These are phyloP conservation scores for Rhynchosporium secalis DNA, from an alignment of 2,329 filamentous ascomycete genomes.

Conservation along the genomic window DNA sequence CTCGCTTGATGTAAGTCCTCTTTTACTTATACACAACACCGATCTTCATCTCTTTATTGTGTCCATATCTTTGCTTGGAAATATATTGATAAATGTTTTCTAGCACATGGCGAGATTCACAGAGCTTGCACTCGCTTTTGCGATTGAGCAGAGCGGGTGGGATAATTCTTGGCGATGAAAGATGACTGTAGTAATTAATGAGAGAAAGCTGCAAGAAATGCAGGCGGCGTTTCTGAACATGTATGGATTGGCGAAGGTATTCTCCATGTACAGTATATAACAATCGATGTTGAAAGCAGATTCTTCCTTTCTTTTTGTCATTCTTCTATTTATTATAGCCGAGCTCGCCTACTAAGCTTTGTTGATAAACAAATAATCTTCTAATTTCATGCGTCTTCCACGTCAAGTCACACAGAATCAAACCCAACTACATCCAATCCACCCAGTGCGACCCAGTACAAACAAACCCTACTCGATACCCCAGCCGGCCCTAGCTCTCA, in stretches of 20 bases:
- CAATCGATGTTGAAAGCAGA: no score
- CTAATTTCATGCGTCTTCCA: background rate
- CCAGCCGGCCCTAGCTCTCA: background rate
- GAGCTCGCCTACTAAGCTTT: no score
- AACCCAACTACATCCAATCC: background rate
- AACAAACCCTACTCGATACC: background rate
- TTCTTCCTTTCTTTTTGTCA: no score
- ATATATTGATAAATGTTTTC: background rate
- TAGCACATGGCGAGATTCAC: conserved; percentile 19
- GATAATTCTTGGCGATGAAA: conserved; percentile 17
- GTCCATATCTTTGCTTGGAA: background rate
- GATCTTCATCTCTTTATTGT: background rate
- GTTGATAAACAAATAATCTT: no score
- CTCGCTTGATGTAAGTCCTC: conserved; percentile 16
- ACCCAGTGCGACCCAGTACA: background rate
- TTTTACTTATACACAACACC: background rate
- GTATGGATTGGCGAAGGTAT: no score
- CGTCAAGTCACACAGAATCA: background rate
- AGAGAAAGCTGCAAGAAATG: background rate
- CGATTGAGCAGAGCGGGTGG: conserved; percentile 18
- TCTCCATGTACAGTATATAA: no score
- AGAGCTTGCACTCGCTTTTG: conserved; percentile 16
- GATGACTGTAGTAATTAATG: background rate
- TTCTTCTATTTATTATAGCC: no score
- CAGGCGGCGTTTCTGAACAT: no score